Percentiles rank a stretch among this genome's conserved stretches.
Conservation (phyloP, 2,329 filamentous ascomycete species). For the Magnaporthales sp. region DNA sequence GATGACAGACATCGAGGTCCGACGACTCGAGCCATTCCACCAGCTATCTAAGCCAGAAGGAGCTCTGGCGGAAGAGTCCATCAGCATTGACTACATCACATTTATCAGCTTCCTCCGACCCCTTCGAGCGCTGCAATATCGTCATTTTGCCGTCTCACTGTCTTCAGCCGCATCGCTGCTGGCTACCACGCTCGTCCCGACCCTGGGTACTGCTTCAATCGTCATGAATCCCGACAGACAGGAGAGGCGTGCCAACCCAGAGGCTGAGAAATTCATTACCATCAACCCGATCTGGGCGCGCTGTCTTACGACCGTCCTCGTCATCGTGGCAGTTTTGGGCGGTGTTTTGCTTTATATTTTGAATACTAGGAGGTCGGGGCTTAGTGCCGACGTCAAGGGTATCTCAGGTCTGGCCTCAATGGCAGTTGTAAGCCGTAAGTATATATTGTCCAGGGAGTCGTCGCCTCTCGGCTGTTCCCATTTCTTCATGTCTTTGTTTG, state of each 20-base stretch:
- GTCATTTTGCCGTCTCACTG: slow-evolving; percentile 60
- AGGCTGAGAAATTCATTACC: slow-evolving; percentile 41
- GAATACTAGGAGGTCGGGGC: slow-evolving; percentile 52
- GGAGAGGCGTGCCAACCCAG: slow-evolving; percentile 30
- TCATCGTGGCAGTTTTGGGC: slow-evolving; percentile 49
- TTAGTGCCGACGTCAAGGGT: slow-evolving; percentile 60
- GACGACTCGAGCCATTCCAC: slow-evolving; percentile 58
- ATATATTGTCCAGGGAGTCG: neutral
- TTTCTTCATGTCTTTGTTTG: neutral
- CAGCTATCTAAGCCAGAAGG: slow-evolving; percentile 53
- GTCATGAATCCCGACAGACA: slow-evolving; percentile 43
- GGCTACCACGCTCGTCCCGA: slow-evolving; percentile 60
- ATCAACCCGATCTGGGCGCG: slow-evolving; percentile 53
- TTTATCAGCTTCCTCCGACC: slow-evolving; percentile 58
- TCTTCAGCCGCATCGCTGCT: slow-evolving; percentile 57
- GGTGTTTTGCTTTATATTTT: slow-evolving; percentile 51
- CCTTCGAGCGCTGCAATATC: slow-evolving; percentile 49
- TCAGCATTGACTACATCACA: slow-evolving; percentile 69
- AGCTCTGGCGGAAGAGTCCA: slow-evolving; percentile 53
- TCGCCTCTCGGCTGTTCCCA: neutral
- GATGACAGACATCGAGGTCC: slow-evolving; percentile 56
- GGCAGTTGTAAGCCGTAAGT: slow-evolving; percentile 53
- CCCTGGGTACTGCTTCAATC: slow-evolving; percentile 55
- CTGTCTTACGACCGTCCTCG: slow-evolving; percentile 45
- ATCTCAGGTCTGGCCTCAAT: slow-evolving; percentile 68